Conservation (phyloP, 2,329 filamentous ascomycete species). For the Xylaria sp. region DNA sequence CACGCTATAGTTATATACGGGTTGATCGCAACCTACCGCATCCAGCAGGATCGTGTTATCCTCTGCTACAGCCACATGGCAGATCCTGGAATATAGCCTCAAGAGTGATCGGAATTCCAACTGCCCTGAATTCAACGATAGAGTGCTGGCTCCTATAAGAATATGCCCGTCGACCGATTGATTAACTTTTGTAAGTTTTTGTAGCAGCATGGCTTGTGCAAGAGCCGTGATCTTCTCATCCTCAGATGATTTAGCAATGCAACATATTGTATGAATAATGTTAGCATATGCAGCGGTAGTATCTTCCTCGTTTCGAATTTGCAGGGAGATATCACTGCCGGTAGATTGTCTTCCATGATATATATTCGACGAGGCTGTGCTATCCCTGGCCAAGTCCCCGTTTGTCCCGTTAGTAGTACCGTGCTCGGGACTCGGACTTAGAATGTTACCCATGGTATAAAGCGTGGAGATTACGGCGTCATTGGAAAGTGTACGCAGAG, state of each 20-base stretch:
- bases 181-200: constrained; percentile 90
- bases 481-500: constrained; percentile 84
- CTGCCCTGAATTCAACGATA: constrained; percentile 80
- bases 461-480: constrained; percentile 95
- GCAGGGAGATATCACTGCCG: constrained; percentile 83
- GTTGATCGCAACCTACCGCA: constrained; percentile 66
- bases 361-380: constrained; percentile 54
- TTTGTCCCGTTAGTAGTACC: constrained; percentile 64
- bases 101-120: constrained; percentile 87
- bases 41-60: constrained; percentile 73
- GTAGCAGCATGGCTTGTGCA: constrained; percentile 94
- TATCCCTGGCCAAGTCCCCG: constrained; percentile 54
- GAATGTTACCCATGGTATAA: constrained; percentile 94
- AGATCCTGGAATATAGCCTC: constrained; percentile 81
- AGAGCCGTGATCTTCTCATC: constrained; percentile 94
- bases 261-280: constrained; percentile 94
- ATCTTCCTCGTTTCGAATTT: constrained; percentile 80
- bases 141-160: constrained; percentile 79
- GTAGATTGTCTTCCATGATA: constrained; percentile 68
- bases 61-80: constrained; percentile 76
- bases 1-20: not conserved
- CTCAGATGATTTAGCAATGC: constrained; percentile 81
- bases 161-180: constrained; percentile 84
- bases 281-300: constrained; percentile 80
- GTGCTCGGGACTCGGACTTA: constrained; percentile 76